Conservation (phyloP, 1,284 basidiomycete genomes). For the Phellopilus nigrolimitatus region DNA sequence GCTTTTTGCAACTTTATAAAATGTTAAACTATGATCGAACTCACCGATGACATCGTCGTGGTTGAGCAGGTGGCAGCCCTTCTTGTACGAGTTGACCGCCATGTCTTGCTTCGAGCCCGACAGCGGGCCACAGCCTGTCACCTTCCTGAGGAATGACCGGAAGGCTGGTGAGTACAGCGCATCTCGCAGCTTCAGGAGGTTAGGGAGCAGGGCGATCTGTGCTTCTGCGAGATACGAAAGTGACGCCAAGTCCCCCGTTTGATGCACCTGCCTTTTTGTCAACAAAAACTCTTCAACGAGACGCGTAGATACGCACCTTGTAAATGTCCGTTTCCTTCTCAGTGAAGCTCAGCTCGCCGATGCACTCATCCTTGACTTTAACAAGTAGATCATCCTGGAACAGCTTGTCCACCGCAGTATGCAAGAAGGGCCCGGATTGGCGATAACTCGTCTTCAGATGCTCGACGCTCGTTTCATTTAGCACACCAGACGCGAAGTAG, state of each 20-base stretch:
- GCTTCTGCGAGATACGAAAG: slow-evolving; percentile 76
- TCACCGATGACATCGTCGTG: slow-evolving; percentile 93
- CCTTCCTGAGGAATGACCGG: slow-evolving; percentile 77
- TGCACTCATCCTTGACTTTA: slow-evolving; percentile 76
- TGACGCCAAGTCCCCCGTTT: slow-evolving; percentile 96
- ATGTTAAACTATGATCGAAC: not conserved
- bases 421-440: slow-evolving; percentile 72
- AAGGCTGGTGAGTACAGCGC: slow-evolving; percentile 89
- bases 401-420: slow-evolving; percentile 78
- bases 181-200: slow-evolving; percentile 79
- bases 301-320: slow-evolving; percentile 54
- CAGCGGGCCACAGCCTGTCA: slow-evolving; percentile 92
- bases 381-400: slow-evolving; percentile 81
- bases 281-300: not conserved
- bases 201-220: slow-evolving; percentile 76
- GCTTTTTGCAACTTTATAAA: not conserved
- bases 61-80: slow-evolving; percentile 90
- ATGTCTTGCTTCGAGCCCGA: slow-evolving; percentile 94
- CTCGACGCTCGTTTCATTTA: slow-evolving; percentile 52
- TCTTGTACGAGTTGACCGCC: slow-evolving; percentile 90
- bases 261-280: slow-evolving; percentile 70
- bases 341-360: slow-evolving; percentile 84
- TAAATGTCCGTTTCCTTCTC: slow-evolving; percentile 99
- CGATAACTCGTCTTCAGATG: slow-evolving; percentile 54
- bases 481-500: slow-evolving; percentile 50